phyloP scores from a whole-genome alignment of 208 protist species.

The Crithidia fasciculata region DNA sequence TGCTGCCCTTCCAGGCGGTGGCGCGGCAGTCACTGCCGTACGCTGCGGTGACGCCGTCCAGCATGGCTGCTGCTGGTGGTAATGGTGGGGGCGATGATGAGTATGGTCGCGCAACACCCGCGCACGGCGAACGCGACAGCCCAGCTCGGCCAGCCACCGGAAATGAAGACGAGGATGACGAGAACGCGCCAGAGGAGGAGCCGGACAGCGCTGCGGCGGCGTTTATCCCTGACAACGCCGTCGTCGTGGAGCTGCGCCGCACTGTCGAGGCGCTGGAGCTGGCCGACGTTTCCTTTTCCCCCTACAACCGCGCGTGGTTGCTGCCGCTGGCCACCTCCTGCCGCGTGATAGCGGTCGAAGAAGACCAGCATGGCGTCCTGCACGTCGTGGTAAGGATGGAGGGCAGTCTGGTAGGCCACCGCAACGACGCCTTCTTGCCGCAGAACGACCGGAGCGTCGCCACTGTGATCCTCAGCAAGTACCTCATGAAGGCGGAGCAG shows the following conservation, averaged over 20 bases:
- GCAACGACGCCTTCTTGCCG: conserved; percentile 64
- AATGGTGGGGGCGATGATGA: background rate
- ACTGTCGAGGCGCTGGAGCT: conserved; percentile 70
- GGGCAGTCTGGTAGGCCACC: conserved; percentile 64
- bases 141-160: background rate
- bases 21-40: conserved; percentile 48
- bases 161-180: conserved; percentile 20
- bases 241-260: conserved; percentile 81
- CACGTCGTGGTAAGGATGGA: conserved; percentile 77
- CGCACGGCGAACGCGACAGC: background rate
- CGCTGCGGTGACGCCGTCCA: conserved; percentile 12
- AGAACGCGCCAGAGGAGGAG: conserved; percentile 1
- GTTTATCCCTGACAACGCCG: conserved; percentile 68
- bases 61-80: background rate
- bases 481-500: conserved; percentile 53
- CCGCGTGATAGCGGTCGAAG: conserved; percentile 58
- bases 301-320: conserved; percentile 80
- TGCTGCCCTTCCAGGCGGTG: conserved; percentile 68
- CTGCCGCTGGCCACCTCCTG: conserved; percentile 81
- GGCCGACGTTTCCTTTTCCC: conserved; percentile 71
- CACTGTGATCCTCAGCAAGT: conserved; percentile 61
- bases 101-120: background rate
- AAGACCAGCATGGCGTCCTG: conserved; percentile 64
- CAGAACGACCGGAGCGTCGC: conserved; percentile 73
- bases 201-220: conserved; percentile 31